Evolutionary conservation across 139 green algal species (phyloP).

Genomic region (Tetradesmus lagerheimii): DNA sequence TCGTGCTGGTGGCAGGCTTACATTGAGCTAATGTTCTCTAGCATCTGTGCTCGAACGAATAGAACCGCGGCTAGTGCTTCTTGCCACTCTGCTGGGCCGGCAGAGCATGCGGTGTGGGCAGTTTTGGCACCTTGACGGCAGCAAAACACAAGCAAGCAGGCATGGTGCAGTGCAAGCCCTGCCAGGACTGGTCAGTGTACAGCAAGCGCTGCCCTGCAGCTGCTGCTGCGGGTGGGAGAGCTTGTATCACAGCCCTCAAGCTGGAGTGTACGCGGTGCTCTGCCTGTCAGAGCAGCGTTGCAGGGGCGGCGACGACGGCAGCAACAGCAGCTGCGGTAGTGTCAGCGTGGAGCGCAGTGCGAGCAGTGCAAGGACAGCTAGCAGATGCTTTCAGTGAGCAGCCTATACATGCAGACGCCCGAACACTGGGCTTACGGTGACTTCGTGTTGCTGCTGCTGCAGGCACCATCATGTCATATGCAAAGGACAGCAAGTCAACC

Average conservation of each 20-base stretch:
- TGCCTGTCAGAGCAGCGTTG: not conserved
- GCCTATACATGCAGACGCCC: not conserved
- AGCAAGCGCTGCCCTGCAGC: not conserved
- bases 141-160: too few species aligned
- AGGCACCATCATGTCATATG: constrained; percentile 87
- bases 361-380: not conserved
- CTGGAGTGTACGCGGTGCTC: not conserved
- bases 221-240: not conserved
- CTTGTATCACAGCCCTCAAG: not conserved
- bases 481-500: constrained; percentile 66
- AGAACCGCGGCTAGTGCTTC: too few species aligned
- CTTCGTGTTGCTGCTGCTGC: constrained; percentile 20
- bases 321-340: not conserved
- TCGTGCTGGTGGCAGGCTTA: too few species aligned
- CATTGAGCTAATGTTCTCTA: too few species aligned
- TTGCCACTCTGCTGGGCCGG: too few species aligned
- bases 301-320: too few species aligned
- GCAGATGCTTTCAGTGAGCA: too few species aligned
- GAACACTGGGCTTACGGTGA: not conserved
- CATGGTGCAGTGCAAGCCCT: not conserved
- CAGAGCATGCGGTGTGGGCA: too few species aligned
- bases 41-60: too few species aligned
- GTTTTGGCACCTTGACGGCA: too few species aligned
- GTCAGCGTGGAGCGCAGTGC: not conserved
- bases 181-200: not conserved